phyloP scores from a whole-genome alignment of 1,284 basidiomycete genomes.

The Puccinia polysora region DNA sequence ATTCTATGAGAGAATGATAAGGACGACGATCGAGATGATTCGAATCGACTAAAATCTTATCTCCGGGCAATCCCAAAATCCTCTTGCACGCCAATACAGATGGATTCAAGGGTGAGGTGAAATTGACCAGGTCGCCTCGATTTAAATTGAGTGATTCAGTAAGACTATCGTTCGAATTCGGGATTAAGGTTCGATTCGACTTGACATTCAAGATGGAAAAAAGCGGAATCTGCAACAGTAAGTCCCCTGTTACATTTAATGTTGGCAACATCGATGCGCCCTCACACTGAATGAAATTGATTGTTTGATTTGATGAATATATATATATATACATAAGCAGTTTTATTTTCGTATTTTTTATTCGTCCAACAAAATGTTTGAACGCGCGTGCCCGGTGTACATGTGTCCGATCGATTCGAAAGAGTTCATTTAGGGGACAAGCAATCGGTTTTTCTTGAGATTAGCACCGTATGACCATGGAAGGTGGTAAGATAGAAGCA shows the following conservation, averaged over 20 bases:
- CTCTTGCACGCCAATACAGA: conserved; percentile 39
- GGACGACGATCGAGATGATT: neutral
- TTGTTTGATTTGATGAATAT: too few relatives aligned
- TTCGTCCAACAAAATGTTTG: too few relatives aligned
- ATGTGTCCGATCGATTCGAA: too few relatives aligned
- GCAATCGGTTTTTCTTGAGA: neutral
- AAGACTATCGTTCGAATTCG: neutral
- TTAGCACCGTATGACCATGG: neutral
- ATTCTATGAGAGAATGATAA: neutral
- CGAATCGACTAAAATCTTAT: conserved; percentile 29
- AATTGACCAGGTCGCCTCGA: conserved; percentile 33
- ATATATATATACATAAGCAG: conserved; percentile 1
- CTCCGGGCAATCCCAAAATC: conserved; percentile 33
- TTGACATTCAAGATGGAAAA: conserved; percentile 2
- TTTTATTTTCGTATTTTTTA: neutral
- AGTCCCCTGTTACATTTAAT: conserved; percentile 37
- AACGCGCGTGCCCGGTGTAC: too few relatives aligned
- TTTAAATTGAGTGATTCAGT: conserved; percentile 8
- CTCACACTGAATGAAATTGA: conserved; percentile 34
- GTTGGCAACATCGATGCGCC: conserved; percentile 40
- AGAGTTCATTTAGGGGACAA: too few relatives aligned
- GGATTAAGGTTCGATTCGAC: neutral
- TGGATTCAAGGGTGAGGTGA: conserved; percentile 39
- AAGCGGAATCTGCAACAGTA: conserved; percentile 31
- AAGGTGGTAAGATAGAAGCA: neutral